Conservation (phyloP, 768 basidiomycete genomes). For the Pleurotus tuoliensis region DNA sequence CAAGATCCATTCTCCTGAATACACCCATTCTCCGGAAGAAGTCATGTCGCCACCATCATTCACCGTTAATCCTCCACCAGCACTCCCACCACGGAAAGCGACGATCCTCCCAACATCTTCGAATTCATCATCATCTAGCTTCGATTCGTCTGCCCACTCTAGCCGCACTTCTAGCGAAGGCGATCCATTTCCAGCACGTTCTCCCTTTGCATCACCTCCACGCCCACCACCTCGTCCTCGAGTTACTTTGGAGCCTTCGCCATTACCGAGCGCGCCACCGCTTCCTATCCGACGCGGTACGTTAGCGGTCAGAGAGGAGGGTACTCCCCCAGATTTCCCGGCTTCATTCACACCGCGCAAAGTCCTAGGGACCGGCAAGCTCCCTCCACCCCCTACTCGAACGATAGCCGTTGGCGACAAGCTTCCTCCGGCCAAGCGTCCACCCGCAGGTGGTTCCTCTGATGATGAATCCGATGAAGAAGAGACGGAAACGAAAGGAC, state of each 20-base stretch:
- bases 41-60: not conserved
- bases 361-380: slow-evolving; percentile 33
- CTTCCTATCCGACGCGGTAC: slow-evolving; percentile 41
- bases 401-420: slow-evolving; percentile 67
- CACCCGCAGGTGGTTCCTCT: slow-evolving; percentile 28
- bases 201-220: slow-evolving; percentile 20
- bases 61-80: slow-evolving; percentile 3
- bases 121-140: not conserved
- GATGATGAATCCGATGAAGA: slow-evolving; percentile 64
- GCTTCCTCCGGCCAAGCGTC: slow-evolving; percentile 57
- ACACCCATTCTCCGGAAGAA: not conserved
- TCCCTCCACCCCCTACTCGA: slow-evolving; percentile 74
- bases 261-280: slow-evolving; percentile 34
- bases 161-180: slow-evolving; percentile 38
- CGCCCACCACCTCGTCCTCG: slow-evolving; percentile 34
- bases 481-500: slow-evolving; percentile 37
- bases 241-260: slow-evolving; percentile 10
- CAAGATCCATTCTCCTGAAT: slow-evolving; percentile 2
- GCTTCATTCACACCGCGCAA: slow-evolving; percentile 32
- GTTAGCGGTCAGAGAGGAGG: slow-evolving; percentile 15
- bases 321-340: slow-evolving; percentile 12
- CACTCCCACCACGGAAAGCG: slow-evolving; percentile 6
- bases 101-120: not conserved
- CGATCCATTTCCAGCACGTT: slow-evolving; percentile 14
- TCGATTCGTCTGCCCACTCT: slow-evolving; percentile 26